A percentile compares a stretch with the other conserved stretches of the same genome.
These are phyloP conservation scores for Cerrena zonata DNA, from an alignment of 1,284 basidiomycete genomes.

Conservation along the genomic window DNA sequence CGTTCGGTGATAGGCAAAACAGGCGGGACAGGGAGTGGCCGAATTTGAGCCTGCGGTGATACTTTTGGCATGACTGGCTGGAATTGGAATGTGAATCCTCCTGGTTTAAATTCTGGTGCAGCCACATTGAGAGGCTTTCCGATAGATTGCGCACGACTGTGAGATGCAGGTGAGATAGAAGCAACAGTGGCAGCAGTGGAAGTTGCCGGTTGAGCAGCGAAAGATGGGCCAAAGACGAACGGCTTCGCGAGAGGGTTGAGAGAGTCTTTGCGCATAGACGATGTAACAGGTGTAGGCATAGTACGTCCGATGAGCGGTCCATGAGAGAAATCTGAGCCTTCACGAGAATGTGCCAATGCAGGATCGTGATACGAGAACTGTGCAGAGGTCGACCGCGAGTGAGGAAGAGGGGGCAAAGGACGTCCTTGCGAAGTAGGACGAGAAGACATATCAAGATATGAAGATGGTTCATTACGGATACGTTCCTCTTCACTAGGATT, in stretches of 20 bases:
- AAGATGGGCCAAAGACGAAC: slow-evolving; percentile 59
- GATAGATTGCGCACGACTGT: slow-evolving; percentile 55
- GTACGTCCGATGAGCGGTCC: slow-evolving; percentile 17
- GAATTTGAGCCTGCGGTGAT: slow-evolving; percentile 2
- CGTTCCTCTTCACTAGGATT: slow-evolving; percentile 74
- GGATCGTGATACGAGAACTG: slow-evolving; percentile 59
- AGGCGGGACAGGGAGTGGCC: slow-evolving; percentile 31
- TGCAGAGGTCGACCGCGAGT: slow-evolving; percentile 58
- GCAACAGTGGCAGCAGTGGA: slow-evolving; percentile 17
- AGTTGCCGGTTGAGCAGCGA: slow-evolving; percentile 12
- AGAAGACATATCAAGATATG: slow-evolving; percentile 41
- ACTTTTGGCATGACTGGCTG: slow-evolving; percentile 18
- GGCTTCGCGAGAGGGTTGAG: slow-evolving; percentile 77
- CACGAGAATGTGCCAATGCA: slow-evolving; percentile 58
- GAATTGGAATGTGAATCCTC: slow-evolving; percentile 73
- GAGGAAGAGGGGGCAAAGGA: slow-evolving; percentile 55
- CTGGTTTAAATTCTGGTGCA: slow-evolving; percentile 75
- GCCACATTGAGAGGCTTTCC: slow-evolving; percentile 67
- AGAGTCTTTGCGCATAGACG: slow-evolving; percentile 34
- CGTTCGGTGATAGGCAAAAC: slow-evolving; percentile 26
- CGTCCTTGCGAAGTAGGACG: slow-evolving; percentile 23
- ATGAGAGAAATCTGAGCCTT: slow-evolving; percentile 40
- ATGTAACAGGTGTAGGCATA: slow-evolving; percentile 1
- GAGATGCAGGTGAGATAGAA: slow-evolving; percentile 31
- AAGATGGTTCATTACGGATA: slow-evolving; percentile 22